phyloP scores from a whole-genome alignment of 169 alveolate species.

The Plasmodium gonderi region DNA sequence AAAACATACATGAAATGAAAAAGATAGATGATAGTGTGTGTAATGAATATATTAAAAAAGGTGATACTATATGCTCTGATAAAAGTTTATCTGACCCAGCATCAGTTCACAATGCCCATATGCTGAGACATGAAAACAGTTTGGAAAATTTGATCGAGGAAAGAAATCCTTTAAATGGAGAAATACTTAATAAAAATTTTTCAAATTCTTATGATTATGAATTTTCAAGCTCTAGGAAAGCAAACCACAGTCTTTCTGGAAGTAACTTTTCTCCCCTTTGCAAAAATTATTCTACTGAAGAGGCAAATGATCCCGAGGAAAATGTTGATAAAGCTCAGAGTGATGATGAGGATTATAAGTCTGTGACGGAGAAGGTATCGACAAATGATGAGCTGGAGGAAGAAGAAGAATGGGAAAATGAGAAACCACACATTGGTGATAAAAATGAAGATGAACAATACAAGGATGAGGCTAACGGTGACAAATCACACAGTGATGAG shows the following conservation, averaged over 20 bases:
- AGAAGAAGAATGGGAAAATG: not conserved
- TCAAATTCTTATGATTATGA: slow-evolving; percentile 16
- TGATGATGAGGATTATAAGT: not conserved
- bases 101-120: not conserved
- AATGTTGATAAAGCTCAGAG: not conserved
- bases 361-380: not conserved
- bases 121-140: not conserved
- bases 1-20: not conserved
- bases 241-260: slow-evolving; percentile 37
- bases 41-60: slow-evolving; percentile 1
- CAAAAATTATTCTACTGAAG: not conserved
- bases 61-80: not conserved
- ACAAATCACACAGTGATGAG: not conserved
- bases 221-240: slow-evolving; percentile 17
- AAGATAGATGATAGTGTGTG: not conserved
- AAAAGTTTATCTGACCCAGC: not conserved
- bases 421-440: not conserved
- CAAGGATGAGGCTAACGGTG: not conserved
- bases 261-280: not conserved
- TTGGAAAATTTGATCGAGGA: not conserved
- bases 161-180: not conserved
- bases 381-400: not conserved
- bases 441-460: not conserved
- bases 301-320: not conserved
- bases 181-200: not conserved